Evolutionary conservation across 1,284 basidiomycete species (phyloP).

Genomic region (Cryptococcus amylolentus): DNA sequence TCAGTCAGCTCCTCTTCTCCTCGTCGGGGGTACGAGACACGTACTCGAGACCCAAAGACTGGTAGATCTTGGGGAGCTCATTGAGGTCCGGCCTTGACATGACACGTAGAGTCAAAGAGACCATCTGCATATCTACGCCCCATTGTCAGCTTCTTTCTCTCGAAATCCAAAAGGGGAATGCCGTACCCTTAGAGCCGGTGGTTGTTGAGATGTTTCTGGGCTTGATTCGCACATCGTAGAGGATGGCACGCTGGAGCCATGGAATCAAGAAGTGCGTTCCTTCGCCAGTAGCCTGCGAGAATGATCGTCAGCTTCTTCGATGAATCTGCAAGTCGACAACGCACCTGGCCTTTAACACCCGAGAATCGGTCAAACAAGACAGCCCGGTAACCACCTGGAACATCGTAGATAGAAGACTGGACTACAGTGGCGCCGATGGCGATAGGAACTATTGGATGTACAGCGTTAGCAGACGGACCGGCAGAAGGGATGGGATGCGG

Average conservation of each 20-base stretch:
- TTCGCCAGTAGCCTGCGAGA: constrained; percentile 69
- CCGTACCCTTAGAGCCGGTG: constrained; percentile 42
- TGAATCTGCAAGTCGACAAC: constrained; percentile 14
- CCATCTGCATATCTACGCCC: constrained; percentile 73
- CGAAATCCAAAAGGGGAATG: background rate
- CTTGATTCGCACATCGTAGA: constrained; percentile 98
- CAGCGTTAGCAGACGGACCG: background rate
- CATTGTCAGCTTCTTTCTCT: constrained; percentile 2
- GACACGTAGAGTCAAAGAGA: constrained; percentile 91
- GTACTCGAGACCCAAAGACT: constrained; percentile 79
- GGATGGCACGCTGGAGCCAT: constrained; percentile 90
- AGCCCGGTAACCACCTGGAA: constrained; percentile 81
- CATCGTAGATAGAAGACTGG: constrained; percentile 85
- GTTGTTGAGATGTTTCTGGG: constrained; percentile 90
- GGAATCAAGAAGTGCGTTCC: constrained; percentile 98
- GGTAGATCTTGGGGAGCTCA: constrained; percentile 91
- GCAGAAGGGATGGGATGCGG: background rate
- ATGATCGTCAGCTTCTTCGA: background rate
- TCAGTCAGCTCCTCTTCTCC: background rate
- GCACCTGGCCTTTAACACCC: constrained; percentile 77
- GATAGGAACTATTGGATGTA: constrained; percentile 61
- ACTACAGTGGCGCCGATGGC: constrained; percentile 63
- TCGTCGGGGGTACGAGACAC: constrained; percentile 6
- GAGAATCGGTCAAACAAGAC: constrained; percentile 98
- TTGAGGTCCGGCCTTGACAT: constrained; percentile 87